Evolutionary conservation across 371 early-diverging fungal genomes (phyloP), one percentile per base, ranked within the genome.

Genomic region (Funneliformis caledonium): DNA sequence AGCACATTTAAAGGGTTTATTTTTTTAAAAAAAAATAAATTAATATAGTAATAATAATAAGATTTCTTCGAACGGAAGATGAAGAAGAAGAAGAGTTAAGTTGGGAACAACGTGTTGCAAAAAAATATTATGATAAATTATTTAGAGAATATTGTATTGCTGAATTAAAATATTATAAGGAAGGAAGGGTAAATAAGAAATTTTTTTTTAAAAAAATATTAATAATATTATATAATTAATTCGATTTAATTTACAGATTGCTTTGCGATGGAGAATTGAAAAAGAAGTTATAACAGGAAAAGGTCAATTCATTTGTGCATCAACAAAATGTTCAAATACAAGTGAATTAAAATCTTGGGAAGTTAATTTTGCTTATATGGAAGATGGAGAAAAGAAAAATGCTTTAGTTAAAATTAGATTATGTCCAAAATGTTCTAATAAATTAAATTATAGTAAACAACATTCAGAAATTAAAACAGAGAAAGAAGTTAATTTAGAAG

Each of bases 91-190:
- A 56, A 1, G 86, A 83, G 16, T 65, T 82, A 61, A 83, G 88
- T 2, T 96, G 96, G 96, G 96, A 94, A 82, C 86, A 92, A 70
- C 86, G 96, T 11, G 83, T 96, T 9, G 96, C 96, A 7, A 93
- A 94, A 81, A 93, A 93, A 81, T 96, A 96, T 83, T 94, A 96
- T 79, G 94, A 95, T 80, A 88, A 88, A 80, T 87, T 96, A 12
- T 95, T 94, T 83, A 95, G 95, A 80, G 97, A 96, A 83, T 96
- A 93, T 82, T 93, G 94, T 19, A 83, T 96, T 4, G 92, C 91
- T n/a, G 92, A 96, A 59, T 84, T 96, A 50, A 88, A 87, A 33
- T 86, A 90, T 67, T 95, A 93, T 86, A 93, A 92, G 76, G 88
- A 93, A 80, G 94, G 94, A 7, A 90, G 89, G 81, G 84, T 83